These are phyloP conservation scores for Hibiscus tridactylites DNA, from an alignment of 345 rosid genomes.

Conservation along the genomic window DNA sequence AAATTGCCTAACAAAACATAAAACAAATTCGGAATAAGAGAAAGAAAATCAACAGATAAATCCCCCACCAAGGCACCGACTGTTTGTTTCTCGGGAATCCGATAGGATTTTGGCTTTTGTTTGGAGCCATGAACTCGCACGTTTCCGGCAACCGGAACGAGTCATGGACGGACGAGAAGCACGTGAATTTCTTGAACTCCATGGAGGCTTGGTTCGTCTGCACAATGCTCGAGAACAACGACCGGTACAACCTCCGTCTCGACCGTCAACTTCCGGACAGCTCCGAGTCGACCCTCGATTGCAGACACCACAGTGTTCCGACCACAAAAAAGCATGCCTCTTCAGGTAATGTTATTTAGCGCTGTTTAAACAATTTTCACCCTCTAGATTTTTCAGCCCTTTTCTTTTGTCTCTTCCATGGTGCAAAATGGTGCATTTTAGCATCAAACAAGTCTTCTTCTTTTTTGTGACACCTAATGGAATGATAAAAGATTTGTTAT, in stretches of 20 bases:
- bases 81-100: slow-evolving; percentile 5
- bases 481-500: no score
- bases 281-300: slow-evolving; percentile 31
- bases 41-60: no score
- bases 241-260: slow-evolving; percentile 21
- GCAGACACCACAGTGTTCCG: slow-evolving; percentile 4
- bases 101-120: neutral
- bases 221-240: slow-evolving; percentile 22
- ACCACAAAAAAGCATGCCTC: slow-evolving; percentile 11
- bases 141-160: neutral
- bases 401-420: neutral
- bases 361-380: neutral
- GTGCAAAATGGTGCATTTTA: neutral
- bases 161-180: slow-evolving; percentile 39
- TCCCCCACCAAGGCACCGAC: neutral
- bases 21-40: neutral
- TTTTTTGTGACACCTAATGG: no score
- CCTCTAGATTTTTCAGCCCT: no score
- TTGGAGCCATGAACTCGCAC: slow-evolving; percentile 8
- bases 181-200: slow-evolving; percentile 23
- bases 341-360: neutral
- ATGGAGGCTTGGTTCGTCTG: slow-evolving; percentile 36
- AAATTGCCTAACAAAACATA: neutral
- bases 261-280: slow-evolving; percentile 34
- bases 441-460: neutral